Conservation (phyloP, 1,139 yeast species). For the Kodamaea suecica region DNA sequence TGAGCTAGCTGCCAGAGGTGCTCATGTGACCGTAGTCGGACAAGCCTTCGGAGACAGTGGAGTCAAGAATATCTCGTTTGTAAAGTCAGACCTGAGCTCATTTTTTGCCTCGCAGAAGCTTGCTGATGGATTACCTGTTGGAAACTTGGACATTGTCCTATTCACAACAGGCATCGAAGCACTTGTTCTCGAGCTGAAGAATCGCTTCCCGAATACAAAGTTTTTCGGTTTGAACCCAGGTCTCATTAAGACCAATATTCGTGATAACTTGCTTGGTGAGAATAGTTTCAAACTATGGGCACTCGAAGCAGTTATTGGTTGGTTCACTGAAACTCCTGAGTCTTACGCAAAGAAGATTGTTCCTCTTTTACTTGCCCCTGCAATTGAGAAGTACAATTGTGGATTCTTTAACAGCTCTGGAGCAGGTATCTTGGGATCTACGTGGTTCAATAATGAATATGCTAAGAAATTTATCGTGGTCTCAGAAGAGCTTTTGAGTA, state of each 20-base stretch:
- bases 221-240: neutral
- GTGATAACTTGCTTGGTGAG: neutral
- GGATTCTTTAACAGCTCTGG: neutral
- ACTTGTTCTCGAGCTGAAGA: neutral
- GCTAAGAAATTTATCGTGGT: neutral
- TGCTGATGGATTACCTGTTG: neutral
- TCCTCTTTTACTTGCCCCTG: neutral
- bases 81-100: neutral
- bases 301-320: neutral
- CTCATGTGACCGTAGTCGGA: neutral
- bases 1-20: neutral
- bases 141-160: neutral
- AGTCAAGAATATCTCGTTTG: neutral
- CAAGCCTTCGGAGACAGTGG: neutral
- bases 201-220: neutral
- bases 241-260: neutral
- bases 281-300: neutral
- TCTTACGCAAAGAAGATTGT: neutral
- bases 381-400: neutral
- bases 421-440: neutral
- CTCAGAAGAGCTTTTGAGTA: neutral
- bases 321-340: neutral
- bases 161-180: neutral
- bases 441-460: neutral
- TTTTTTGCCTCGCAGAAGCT: neutral